Base-by-base conservation (phyloP, 345 rosid genomes). In the Arabis alpina region DNA sequence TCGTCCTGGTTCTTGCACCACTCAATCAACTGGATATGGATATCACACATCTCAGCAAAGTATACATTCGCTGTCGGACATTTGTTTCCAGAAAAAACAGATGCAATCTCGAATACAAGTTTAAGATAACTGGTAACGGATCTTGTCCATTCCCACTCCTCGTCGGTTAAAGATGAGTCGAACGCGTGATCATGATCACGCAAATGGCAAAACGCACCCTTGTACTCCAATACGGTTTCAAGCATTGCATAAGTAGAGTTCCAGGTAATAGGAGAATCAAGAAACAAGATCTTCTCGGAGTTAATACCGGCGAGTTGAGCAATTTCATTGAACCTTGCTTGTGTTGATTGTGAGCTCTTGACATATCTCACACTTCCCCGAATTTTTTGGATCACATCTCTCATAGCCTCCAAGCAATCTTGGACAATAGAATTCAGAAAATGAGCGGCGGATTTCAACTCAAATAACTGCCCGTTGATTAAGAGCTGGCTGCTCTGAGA, bases 1-100 rank as follows among this genome's bases (percentile, higher is more conserved):
- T 61, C 70, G 86, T 93, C 92, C 2, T 87, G 74, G 80, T 65
- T 85, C 86, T 87, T 93, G 81, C 96, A 88, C 96, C 97, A 86
- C 72, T 93, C 92, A 63, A 91, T 86, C 82, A 91, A 66, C 73
- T 88, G 88, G 77, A 93, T 87, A 70, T 91, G 91, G 60, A 93
- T 80, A 63, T 87, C 86, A 68, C 97, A 90, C 66, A 93, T 84
- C 78, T 89, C 96, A 37, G 87, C 85, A 69, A 93, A 93, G 78
- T 91, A 91, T 23, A 91, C 77, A 74, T 93, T 93, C 4, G 97
- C 97, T 34, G 96, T 88, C 2, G 89, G 89, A 72, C 75, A 82
- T 79, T 82, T 87, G 66, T 77, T 82, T 61, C 86, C 74, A 8
- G 86, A 82, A 60, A 93, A 79, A 52, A 74, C 79, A 70, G 76